These are phyloP conservation scores for Circinella minor DNA, from an alignment of 371 early-diverging fungal genomes.

Conservation along the genomic window DNA sequence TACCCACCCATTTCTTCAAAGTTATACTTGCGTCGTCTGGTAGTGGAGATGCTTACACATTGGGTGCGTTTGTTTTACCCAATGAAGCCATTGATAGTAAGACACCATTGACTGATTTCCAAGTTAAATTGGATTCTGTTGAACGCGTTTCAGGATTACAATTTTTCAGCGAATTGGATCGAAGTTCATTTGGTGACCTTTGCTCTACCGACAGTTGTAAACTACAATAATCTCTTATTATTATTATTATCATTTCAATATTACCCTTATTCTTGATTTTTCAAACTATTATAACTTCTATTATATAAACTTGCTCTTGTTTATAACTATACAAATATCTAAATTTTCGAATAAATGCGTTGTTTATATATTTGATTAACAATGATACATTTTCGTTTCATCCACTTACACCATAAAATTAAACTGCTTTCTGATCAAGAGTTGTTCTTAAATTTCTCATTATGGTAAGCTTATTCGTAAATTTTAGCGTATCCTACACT, in stretches of 20 bases:
- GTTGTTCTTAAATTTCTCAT: too few species aligned
- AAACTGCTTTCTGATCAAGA: too few species aligned
- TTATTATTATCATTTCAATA: not conserved
- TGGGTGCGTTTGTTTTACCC: constrained; percentile 84
- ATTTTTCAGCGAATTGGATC: constrained; percentile 70
- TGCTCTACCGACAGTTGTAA: constrained; percentile 36
- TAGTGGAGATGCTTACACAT: constrained; percentile 18
- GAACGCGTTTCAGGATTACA: constrained; percentile 77
- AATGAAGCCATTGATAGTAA: constrained; percentile 69
- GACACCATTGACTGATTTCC: constrained; percentile 66
- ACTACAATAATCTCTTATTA: not conserved
- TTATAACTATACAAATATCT: too few species aligned
- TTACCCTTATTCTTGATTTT: not conserved
- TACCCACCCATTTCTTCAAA: constrained; percentile 94
- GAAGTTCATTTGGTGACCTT: constrained; percentile 38
- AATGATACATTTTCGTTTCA: too few species aligned
- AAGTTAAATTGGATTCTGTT: constrained; percentile 68
- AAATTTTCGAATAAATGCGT: too few species aligned
- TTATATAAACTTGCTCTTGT: too few species aligned
- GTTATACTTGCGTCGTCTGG: constrained; percentile 59
- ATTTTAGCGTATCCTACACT: too few species aligned
- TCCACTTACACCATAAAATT: too few species aligned
- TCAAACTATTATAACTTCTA: not conserved
- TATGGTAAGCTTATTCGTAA: too few species aligned
- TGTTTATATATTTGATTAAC: too few species aligned